These are phyloP conservation scores for Aspergillus steynii DNA, from an alignment of 495 filamentous ascomycete genomes.

Conservation along the genomic window DNA sequence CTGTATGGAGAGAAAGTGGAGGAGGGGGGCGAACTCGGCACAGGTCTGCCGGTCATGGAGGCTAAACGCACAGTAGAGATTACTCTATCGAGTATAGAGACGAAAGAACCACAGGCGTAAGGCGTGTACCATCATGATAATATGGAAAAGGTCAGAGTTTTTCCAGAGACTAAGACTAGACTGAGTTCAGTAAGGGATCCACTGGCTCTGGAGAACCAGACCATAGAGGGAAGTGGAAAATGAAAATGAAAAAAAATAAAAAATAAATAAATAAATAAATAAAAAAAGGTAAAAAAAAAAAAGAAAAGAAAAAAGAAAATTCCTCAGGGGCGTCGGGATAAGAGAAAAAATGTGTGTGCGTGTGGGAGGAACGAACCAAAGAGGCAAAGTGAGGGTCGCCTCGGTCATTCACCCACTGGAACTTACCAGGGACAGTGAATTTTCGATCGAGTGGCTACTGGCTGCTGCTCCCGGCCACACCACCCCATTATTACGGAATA, in stretches of 20 bases:
- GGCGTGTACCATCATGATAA: conserved; percentile 19
- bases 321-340: conserved; percentile 21
- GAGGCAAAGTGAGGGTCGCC: conserved; percentile 6
- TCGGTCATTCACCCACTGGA: conserved; percentile 14
- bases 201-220: conserved; percentile 18
- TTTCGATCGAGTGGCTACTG: conserved; percentile 27
- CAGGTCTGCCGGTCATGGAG: conserved; percentile 26
- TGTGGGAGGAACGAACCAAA: conserved; percentile 7
- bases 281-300: not conserved
- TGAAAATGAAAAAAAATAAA: conserved; percentile 9
- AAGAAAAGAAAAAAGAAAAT: conserved; percentile 11
- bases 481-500: conserved; percentile 8
- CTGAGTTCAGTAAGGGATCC: conserved; percentile 14
- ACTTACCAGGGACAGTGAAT: conserved; percentile 19
- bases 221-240: conserved; percentile 17
- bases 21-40: conserved; percentile 28
- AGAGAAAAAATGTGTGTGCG: conserved; percentile 23
- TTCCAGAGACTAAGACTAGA: conserved; percentile 17
- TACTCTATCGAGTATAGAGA: conserved; percentile 18
- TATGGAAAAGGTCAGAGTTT: conserved; percentile 27
- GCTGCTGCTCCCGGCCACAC: conserved; percentile 26
- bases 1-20: conserved; percentile 9
- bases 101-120: conserved; percentile 19
- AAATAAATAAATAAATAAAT: conserved; percentile 10
- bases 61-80: conserved; percentile 15